Evolutionary conservation across 306 rosid species (phyloP).

Genomic region (Quercus cerris): DNA sequence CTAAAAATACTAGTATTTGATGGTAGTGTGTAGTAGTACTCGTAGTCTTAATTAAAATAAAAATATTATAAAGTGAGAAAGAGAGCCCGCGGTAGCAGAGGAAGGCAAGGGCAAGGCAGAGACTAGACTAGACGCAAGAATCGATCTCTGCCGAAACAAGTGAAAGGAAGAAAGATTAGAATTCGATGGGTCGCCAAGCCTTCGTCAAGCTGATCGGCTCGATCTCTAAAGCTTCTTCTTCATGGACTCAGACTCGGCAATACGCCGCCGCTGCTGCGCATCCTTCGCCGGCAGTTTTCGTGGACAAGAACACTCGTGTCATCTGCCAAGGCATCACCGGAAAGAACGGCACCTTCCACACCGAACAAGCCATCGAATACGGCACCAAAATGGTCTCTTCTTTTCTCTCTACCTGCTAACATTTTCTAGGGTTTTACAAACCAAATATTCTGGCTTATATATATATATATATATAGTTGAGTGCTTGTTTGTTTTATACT

Average conservation of each 20-base stretch:
- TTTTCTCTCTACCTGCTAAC: neutral
- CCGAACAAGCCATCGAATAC: constrained; percentile 95
- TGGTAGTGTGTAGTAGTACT: too few species aligned
- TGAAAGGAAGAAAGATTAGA: too few species aligned
- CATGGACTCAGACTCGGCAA: constrained; percentile 40
- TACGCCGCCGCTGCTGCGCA: constrained; percentile 61
- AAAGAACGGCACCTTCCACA: constrained; percentile 91
- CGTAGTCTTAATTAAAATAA: too few species aligned
- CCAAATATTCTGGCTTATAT: neutral
- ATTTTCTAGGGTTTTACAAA: too few species aligned
- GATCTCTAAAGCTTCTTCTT: constrained; percentile 35
- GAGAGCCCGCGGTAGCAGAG: too few species aligned
- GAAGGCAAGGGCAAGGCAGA: too few species aligned
- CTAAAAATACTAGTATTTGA: too few species aligned
- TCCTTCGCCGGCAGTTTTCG: constrained; percentile 84
- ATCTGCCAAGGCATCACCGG: constrained; percentile 98
- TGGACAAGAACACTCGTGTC: constrained; percentile 95
- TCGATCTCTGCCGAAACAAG: too few species aligned
- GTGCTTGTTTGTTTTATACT: neutral
- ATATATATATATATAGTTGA: neutral
- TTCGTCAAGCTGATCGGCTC: constrained; percentile 53
- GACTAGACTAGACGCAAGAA: too few species aligned
- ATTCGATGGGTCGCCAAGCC: constrained; percentile 67
- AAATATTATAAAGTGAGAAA: too few species aligned
- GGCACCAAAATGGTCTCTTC: constrained; percentile 88